Percentiles rank a stretch among this genome's conserved stretches.
These are phyloP conservation scores for Metschnikowia proteae DNA, from an alignment of 805 yeast species.

Conservation along the genomic window DNA sequence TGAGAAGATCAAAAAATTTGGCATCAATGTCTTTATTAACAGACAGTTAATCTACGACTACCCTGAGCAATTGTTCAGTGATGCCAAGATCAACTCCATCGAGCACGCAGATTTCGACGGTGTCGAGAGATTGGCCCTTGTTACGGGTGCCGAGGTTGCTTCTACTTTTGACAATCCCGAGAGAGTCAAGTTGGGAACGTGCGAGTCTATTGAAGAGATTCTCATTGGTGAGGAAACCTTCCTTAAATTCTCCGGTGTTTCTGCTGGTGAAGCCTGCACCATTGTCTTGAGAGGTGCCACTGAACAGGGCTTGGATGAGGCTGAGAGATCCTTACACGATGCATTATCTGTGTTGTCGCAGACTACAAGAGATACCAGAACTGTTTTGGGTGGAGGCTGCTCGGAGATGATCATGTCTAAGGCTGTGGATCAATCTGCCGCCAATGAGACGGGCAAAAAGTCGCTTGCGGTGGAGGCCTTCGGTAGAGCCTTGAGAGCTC, in stretches of 20 bases:
- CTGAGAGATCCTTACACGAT: conserved; percentile 70
- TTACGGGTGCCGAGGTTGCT: conserved; percentile 97
- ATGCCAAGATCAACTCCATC: conserved; percentile 80
- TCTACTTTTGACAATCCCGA: conserved; percentile 95
- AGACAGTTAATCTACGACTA: conserved; percentile 96
- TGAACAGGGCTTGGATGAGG: conserved; percentile 45
- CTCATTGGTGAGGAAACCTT: conserved; percentile 90
- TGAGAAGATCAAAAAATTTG: conserved; percentile 82
- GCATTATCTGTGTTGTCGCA: conserved; percentile 94
- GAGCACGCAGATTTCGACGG: conserved; percentile 99
- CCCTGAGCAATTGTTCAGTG: conserved; percentile 94
- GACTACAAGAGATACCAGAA: conserved; percentile 87
- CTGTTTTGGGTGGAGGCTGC: conserved; percentile 93
- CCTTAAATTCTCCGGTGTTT: conserved; percentile 92
- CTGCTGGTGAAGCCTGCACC: conserved; percentile 94
- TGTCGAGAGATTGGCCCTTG: conserved; percentile 91
- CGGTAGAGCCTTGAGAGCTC: conserved; percentile 88
- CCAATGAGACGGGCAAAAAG: conserved; percentile 88
- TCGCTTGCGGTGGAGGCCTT: conserved; percentile 92
- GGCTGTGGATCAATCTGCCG: conserved; percentile 91
- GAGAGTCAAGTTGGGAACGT: conserved; percentile 77
- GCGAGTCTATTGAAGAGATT: conserved; percentile 87
- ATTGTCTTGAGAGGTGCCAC: conserved; percentile 73
- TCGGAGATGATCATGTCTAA: conserved; percentile 89
- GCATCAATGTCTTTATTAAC: conserved; percentile 86